phyloP scores from a whole-genome alignment of 2,329 filamentous ascomycete species.

The Macrophomina pseudophaseolina region DNA sequence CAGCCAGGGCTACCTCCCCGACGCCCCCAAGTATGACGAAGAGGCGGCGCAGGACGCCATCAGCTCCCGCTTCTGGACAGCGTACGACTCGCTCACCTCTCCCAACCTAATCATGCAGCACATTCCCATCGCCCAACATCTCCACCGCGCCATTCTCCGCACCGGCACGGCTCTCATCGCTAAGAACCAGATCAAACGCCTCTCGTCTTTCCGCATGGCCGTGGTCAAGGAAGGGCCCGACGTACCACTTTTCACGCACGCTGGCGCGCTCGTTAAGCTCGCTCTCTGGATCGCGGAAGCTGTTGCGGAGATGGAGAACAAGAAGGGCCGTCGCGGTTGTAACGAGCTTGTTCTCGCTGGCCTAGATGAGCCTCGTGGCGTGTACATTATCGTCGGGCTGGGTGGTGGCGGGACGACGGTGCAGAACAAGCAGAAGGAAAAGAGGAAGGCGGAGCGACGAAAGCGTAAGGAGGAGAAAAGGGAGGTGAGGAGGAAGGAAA shows the following conservation, averaged over 20 bases:
- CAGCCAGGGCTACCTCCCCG: constrained; percentile 31
- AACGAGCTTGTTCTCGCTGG: constrained; percentile 88
- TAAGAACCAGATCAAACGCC: constrained; percentile 91
- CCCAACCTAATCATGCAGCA: constrained; percentile 76
- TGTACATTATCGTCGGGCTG: constrained; percentile 92
- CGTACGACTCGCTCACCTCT: constrained; percentile 60
- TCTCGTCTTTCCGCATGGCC: constrained; percentile 91
- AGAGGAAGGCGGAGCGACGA: constrained; percentile 69
- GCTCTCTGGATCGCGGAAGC: constrained; percentile 95
- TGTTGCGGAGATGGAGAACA: constrained; percentile 81
- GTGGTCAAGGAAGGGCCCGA: constrained; percentile 96
- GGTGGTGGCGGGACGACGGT: constrained; percentile 77
- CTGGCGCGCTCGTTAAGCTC: constrained; percentile 89
- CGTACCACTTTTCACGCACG: constrained; percentile 88
- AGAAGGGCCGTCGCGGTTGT: constrained; percentile 56
- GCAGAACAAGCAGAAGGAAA: constrained; percentile 63
- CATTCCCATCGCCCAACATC: constrained; percentile 81
- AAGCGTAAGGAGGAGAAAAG: constrained; percentile 56
- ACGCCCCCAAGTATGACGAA: constrained; percentile 30
- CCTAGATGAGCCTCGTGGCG: constrained; percentile 81
- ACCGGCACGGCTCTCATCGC: constrained; percentile 90
- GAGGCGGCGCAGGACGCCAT: constrained; percentile 50
- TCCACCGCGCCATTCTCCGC: constrained; percentile 90
- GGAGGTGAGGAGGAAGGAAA: constrained; percentile 64
- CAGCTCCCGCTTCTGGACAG: constrained; percentile 61